Base-by-base conservation (phyloP, 2,329 filamentous ascomycete species). In the Spiromastix sp. region DNA sequence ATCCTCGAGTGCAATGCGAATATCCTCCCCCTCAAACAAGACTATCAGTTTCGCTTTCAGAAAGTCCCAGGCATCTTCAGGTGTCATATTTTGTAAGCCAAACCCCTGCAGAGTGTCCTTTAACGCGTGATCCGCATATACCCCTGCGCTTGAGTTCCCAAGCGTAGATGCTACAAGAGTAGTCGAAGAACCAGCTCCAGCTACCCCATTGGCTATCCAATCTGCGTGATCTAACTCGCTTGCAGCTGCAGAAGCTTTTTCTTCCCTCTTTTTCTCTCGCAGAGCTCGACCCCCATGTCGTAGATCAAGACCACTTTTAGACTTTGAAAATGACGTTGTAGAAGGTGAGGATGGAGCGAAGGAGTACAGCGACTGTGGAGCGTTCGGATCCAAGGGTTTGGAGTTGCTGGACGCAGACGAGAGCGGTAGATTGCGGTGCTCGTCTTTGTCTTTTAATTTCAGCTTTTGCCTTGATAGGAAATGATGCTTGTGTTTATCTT, bases 231-330 rank as follows among this genome's bases (percentile, higher is more conserved):
- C 60, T 10, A 48, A 47, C 31, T 63, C 60, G 35, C 45, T 42
- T 12, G 48, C 42, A 15, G 45, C 41, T 45, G 55, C 57, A 11
- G 48, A 39, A 45, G 49, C 56, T 45, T 78, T 76, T 43, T 84
- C 80, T 42, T 83, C 79, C 46, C 81, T 79, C 55, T 80, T 81
- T 66, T 89, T 93, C 52, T 94, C 85, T 24, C 82, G 73, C 30
- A 87, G 59, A 5, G 79, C 81, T 27, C 81, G 72, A 1, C 79
- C 83, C 27, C 81, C 84, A 60, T 89, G 83, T 34, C 84, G 70
- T 17, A 89, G 63, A 56, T 89, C 84, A 28, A 89, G 65, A 0
- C 81, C 82, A 40, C 82, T 89, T 51, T 91, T 82, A 3, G 80
- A 81, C 60, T 91, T 93, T 24, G 79, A 71, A 54, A 96, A 93